A percentile compares a stretch with the other conserved stretches of the same genome.
phyloP scores from a whole-genome alignment of 257 asterid genomes.

The Anisodus tanguticus region DNA sequence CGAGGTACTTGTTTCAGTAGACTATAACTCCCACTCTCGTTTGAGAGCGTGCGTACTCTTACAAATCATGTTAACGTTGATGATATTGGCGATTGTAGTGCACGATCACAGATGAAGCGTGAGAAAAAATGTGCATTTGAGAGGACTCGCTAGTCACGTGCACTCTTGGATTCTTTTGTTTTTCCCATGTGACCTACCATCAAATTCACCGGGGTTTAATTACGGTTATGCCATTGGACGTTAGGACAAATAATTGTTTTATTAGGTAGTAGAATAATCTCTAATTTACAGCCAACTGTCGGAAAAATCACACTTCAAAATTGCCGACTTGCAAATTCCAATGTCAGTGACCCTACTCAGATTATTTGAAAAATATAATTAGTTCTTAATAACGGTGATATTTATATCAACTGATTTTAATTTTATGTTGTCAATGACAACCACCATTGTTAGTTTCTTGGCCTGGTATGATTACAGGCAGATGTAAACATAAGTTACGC shows the following conservation, averaged over 20 bases:
- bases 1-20: background rate
- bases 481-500: no score
- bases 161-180: slow-evolving; percentile 30
- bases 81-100: background rate
- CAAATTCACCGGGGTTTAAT: background rate
- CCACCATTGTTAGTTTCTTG: no score
- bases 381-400: no score
- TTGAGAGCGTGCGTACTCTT: background rate
- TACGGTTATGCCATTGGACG: background rate
- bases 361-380: background rate
- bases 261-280: background rate
- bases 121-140: background rate
- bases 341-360: background rate
- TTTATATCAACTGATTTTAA: no score
- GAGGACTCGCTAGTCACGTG: slow-evolving; percentile 32
- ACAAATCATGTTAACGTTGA: background rate
- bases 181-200: background rate
- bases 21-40: background rate
- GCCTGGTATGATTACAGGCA: no score
- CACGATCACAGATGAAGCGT: slow-evolving; percentile 19
- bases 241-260: background rate
- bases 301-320: background rate
- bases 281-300: background rate
- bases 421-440: no score
- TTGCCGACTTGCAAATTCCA: background rate